Conservation (phyloP, 495 filamentous ascomycete species). For the Penicillium nucicola region DNA sequence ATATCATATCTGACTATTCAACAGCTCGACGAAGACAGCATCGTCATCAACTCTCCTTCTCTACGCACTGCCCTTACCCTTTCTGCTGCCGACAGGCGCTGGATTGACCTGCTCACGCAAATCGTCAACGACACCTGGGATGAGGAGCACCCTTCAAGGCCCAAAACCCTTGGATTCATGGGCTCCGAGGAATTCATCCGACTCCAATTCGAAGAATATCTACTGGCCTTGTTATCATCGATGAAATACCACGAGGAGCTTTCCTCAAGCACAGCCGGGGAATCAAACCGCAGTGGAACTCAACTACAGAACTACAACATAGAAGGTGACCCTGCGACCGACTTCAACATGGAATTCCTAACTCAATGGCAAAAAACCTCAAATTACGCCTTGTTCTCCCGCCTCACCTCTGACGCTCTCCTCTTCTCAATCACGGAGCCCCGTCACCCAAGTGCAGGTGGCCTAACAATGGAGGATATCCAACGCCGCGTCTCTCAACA, state of each 20-base stretch:
- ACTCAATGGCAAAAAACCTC: conserved; percentile 79
- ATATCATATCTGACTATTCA: not conserved
- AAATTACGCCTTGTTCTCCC: conserved; percentile 82
- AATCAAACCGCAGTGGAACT: conserved; percentile 27
- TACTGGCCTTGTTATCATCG: conserved; percentile 81
- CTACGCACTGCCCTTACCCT: conserved; percentile 75
- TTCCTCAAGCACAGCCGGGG: conserved; percentile 23
- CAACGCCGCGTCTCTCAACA: conserved; percentile 86
- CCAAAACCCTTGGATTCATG: conserved; percentile 91
- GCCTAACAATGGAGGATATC: conserved; percentile 90
- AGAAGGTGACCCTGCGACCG: conserved; percentile 81
- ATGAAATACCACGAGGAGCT: conserved; percentile 88
- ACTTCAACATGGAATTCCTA: conserved; percentile 74
- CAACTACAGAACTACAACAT: conserved; percentile 42
- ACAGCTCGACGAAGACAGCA: conserved; percentile 80
- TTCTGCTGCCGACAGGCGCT: conserved; percentile 83
- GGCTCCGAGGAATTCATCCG: conserved; percentile 98
- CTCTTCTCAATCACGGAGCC: conserved; percentile 94
- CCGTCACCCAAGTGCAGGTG: conserved; percentile 90
- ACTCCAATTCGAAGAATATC: conserved; percentile 96
- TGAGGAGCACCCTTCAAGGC: conserved; percentile 78
- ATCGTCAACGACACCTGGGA: conserved; percentile 97
- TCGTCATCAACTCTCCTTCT: conserved; percentile 78
- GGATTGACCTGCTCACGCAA: conserved; percentile 94
- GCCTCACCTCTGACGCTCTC: conserved; percentile 73